A percentile compares a stretch with the other conserved stretches of the same genome.
phyloP scores from a whole-genome alignment of 192 early-diverging fungal genomes.

The Diversispora epigaea region DNA sequence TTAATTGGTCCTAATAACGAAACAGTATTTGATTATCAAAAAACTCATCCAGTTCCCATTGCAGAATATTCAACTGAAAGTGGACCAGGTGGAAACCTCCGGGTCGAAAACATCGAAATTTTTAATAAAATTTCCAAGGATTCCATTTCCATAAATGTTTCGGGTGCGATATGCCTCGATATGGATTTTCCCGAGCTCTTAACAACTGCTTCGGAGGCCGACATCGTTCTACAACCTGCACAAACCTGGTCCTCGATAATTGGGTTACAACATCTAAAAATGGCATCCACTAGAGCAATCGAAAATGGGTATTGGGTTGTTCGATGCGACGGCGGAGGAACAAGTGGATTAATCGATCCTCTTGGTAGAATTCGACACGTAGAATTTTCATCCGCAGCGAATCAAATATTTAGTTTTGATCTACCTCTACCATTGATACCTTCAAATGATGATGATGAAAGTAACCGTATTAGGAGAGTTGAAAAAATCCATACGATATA shows the following conservation, averaged over 20 bases:
- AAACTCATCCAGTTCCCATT: conserved; percentile 46
- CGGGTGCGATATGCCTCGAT: conserved; percentile 50
- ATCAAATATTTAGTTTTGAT: not conserved
- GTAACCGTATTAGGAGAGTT: too few species aligned
- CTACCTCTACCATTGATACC: not conserved
- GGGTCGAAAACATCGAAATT: conserved; percentile 33
- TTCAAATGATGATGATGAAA: too few species aligned
- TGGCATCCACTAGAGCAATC: conserved; percentile 9
- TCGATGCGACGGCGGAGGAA: conserved; percentile 21
- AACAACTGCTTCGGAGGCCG: conserved; percentile 32
- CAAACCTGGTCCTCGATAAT: conserved; percentile 11
- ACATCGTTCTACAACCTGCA: conserved; percentile 13
- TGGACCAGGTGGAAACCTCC: conserved; percentile 37
- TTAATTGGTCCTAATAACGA: conserved; percentile 38
- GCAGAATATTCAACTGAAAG: conserved; percentile 39
- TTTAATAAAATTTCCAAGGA: conserved; percentile 18
- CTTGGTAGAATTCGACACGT: conserved; percentile 2
- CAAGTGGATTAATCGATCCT: conserved; percentile 10
- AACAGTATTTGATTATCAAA: conserved; percentile 44
- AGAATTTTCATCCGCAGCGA: not conserved
- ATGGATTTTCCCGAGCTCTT: conserved; percentile 48
- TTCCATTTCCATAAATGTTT: not conserved
- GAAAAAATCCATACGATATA: too few species aligned
- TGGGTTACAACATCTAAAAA: conserved; percentile 18
- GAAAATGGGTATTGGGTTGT: conserved; percentile 30